Evolutionary conservation across 805 yeast species (phyloP), one percentile per base, ranked within the genome.

Genomic region (Yarrowia hollandica): DNA sequence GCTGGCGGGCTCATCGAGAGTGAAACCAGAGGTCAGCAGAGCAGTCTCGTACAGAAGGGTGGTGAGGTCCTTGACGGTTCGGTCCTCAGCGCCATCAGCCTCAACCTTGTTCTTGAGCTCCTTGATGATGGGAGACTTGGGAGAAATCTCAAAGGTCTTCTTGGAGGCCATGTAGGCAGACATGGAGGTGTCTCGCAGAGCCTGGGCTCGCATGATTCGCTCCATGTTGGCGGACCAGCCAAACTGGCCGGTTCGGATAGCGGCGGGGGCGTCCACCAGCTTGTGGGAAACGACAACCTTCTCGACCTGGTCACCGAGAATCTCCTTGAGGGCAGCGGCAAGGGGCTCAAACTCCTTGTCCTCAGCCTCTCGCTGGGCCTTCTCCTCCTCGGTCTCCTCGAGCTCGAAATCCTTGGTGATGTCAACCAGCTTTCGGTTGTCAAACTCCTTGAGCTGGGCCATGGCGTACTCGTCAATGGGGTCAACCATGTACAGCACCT

Each of bases 161-260:
- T 94, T 94, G 60, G 99, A 94, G 50, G 98, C 87, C 99, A 94
- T 94, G 94, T 94, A 94, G 64, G 97, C 84, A 38, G 98, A 90
- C 99, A 94, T 94, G 69, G 96, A 83, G 69, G 96, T 88, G 78
- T 94, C 99, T 82, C 98, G 90, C 72, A 94, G 82, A 70, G 99
- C 99, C 83, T 94, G 99, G 64, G 99, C 99, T 84, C 94, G 94
- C 99, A 94, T 94, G 84, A 94, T 94, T 87, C 99, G 92, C 83
- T 94, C 99, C 99, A 94, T 94, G 84, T 94, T 94, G 72, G 99
- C 99, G 68, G 99, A 94, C 99, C 99, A 94, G 77, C 99, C 99
- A 77, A 94, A 94, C 82, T 94, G 98, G 69, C 97, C 98, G 68
- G 99, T 94, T 85, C 99, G 90, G 76, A 94, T 94, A 69, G 99